These are phyloP conservation scores for Dictyostelium gargantuum DNA, from an alignment of 208 protist species.

Conservation along the genomic window DNA sequence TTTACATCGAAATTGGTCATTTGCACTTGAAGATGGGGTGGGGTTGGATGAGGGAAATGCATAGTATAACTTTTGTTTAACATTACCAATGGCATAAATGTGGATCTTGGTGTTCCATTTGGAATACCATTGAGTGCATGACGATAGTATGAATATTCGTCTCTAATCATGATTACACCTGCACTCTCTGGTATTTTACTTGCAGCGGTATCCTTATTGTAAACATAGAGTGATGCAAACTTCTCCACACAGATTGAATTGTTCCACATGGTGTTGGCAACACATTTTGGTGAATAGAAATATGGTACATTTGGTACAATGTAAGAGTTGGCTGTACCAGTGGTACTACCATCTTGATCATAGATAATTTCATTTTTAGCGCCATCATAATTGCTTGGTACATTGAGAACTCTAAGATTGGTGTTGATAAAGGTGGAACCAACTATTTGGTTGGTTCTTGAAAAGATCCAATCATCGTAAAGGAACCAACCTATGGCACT, in stretches of 20 bases:
- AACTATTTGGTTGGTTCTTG: background rate
- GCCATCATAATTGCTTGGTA: background rate
- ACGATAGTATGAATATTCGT: slow-evolving; percentile 1
- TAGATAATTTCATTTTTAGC: slow-evolving; percentile 2
- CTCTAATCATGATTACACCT: slow-evolving; percentile 25
- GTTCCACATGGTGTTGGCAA: background rate
- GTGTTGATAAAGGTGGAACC: background rate
- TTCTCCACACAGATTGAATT: background rate
- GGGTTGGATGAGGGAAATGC: background rate
- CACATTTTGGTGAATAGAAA: background rate
- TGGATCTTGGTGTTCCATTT: background rate
- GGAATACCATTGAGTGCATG: background rate
- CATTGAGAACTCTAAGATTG: background rate
- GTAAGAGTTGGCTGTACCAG: background rate
- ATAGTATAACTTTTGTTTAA: slow-evolving; percentile 34
- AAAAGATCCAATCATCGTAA: slow-evolving; percentile 17
- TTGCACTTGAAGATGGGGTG: slow-evolving; percentile 14
- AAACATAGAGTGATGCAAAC: background rate
- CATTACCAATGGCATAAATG: slow-evolving; percentile 36
- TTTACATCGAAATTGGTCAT: slow-evolving; percentile 41
- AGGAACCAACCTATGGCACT: slow-evolving; percentile 17
- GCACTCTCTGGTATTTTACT: background rate
- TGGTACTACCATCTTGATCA: background rate
- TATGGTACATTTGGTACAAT: slow-evolving; percentile 5
- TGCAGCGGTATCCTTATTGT: background rate